Base-by-base conservation (phyloP, 2,329 filamentous ascomycete genomes). In the Hysterium pulicare region DNA sequence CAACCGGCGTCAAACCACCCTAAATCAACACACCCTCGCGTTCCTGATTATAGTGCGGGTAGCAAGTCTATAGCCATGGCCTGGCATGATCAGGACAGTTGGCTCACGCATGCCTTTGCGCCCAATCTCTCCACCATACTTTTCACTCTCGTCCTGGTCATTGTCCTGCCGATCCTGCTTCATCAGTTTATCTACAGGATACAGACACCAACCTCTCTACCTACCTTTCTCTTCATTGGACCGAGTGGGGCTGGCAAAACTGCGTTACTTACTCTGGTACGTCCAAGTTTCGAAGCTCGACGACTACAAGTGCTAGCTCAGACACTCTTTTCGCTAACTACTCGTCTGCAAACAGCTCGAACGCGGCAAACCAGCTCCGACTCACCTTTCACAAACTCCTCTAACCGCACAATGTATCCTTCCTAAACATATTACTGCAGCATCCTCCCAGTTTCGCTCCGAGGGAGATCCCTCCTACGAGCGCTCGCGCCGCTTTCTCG, bases 241-340 rank as follows among this genome's bases (percentile, higher is more conserved):
- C 89, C 91, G 13, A 83, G 84, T 42, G 86, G 84, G 49, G 79
- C 82, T 38, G 93, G 93, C 58, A 98, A 97, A 74, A 97, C 93
- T 0, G 79, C 87, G 7, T 81, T 97, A 24, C 71, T 90, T n/a
- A 90, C 88, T 17, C 77, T 93, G 54, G 83, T 86, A 73, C 48
- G 71, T 49, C 13, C 26, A n/a, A n/a, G n/a, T 15, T 17, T 19
- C 32, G 15, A n/a, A 19, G 41, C 23, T 38, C 35, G 3, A 15
- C 19, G 2, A 24, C 5, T 19, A 22, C 4, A 15, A 34, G 13
- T 19, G 9, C 21, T 17, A 42, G 17, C 10, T 22, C 40, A 17
- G 19, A 19, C 21, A 19, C 33, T 37, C 28, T 46, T 28, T 41
- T 39, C 19, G 23, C 21, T 37, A 11, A 28, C 19, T 20, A 9